These are phyloP conservation scores for Penicillium concentricum DNA, from an alignment of 2,329 filamentous ascomycete genomes.

Conservation along the genomic window DNA sequence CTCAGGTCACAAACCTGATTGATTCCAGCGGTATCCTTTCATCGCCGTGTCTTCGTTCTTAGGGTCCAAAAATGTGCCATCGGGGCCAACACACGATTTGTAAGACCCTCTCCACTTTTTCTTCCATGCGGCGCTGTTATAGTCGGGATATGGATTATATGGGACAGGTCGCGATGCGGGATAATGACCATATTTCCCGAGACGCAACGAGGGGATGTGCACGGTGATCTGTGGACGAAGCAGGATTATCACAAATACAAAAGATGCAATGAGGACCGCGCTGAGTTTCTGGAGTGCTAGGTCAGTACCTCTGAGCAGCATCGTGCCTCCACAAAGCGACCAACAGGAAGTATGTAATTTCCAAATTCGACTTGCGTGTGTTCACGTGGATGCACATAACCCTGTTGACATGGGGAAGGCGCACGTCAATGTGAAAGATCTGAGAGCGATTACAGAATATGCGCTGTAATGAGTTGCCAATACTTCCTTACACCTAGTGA, in stretches of 20 bases:
- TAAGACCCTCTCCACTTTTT: no score
- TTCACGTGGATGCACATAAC: background rate
- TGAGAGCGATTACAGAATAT: no score
- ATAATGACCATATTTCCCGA: background rate
- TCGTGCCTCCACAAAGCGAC: background rate
- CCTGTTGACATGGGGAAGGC: background rate
- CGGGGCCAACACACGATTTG: no score
- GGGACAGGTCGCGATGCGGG: background rate
- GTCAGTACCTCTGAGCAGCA: background rate
- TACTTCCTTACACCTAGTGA: background rate
- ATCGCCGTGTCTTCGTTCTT: no score
- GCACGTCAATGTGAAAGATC: background rate
- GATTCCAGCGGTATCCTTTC: no score
- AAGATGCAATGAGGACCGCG: background rate
- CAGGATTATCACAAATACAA: background rate
- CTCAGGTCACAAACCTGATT: no score
- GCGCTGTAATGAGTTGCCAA: background rate
- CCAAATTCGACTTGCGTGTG: background rate
- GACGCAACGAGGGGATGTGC: background rate
- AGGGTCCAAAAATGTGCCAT: no score
- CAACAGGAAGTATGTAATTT: background rate
- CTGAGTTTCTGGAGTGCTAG: background rate
- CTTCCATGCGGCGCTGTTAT: no score
- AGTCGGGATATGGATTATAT: background rate
- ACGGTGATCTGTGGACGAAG: background rate